These are phyloP conservation scores for Thuja plicata DNA, from an alignment of 83 land plant species.

Conservation along the genomic window DNA sequence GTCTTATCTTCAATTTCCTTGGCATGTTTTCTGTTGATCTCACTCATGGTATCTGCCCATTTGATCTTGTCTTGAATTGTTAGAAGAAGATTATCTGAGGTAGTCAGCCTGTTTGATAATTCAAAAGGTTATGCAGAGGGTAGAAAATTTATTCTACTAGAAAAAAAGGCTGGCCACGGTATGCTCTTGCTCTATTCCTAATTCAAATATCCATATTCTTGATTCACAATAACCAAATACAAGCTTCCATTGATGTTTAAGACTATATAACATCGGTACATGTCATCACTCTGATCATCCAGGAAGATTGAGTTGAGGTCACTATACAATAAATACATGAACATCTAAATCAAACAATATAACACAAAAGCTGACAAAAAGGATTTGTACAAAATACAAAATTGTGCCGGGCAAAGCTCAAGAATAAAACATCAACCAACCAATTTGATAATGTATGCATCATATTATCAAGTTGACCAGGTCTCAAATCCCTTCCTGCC, in stretches of 20 bases:
- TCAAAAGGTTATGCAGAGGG: neutral
- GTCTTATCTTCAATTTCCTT: constrained; percentile 88
- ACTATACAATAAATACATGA: neutral
- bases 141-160: neutral
- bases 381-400: neutral
- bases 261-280: neutral
- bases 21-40: constrained; percentile 66
- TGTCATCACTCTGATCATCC: neutral
- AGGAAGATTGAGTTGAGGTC: neutral
- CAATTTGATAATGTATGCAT: constrained; percentile 79
- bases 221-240: neutral
- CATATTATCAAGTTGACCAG: constrained; percentile 89
- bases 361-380: neutral
- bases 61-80: constrained; percentile 98
- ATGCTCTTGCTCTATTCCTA: neutral
- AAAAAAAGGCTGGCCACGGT: neutral
- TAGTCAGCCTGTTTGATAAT: constrained; percentile 60
- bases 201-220: neutral
- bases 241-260: neutral
- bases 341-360: neutral
- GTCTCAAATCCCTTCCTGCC: constrained; percentile 97
- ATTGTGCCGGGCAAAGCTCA: neutral
- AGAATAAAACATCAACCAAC: constrained; percentile 33
- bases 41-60: constrained; percentile 97
- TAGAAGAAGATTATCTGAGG: constrained; percentile 79